Conservation (phyloP, 192 early-diverging fungal species). For the Rhizoclosmatium globosum region DNA sequence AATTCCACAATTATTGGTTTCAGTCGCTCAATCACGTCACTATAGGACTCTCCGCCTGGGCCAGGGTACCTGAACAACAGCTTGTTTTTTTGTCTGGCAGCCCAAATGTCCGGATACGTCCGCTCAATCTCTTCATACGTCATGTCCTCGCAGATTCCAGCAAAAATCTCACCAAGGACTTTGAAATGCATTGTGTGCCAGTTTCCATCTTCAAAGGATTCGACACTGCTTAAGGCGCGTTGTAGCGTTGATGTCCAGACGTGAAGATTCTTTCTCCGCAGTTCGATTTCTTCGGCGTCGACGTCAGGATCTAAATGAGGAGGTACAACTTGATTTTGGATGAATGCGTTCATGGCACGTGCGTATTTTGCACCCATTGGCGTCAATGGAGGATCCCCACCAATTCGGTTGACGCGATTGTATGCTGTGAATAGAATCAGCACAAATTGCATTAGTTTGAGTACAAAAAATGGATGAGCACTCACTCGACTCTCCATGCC, state of each 20-base stretch:
- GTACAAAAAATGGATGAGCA: neutral
- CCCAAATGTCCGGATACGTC: constrained; percentile 82
- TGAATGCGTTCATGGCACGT: constrained; percentile 79
- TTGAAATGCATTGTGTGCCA: constrained; percentile 78
- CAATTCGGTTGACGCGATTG: constrained; percentile 85
- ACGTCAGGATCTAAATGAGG: neutral
- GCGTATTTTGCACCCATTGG: constrained; percentile 75
- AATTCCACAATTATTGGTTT: constrained; percentile 94
- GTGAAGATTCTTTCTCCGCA: constrained; percentile 36
- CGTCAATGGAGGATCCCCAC: constrained; percentile 86
- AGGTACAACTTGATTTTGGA: constrained; percentile 44
- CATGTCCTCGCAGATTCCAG: constrained; percentile 70
- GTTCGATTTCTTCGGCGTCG: constrained; percentile 21
- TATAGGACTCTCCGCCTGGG: constrained; percentile 92
- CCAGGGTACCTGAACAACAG: constrained; percentile 95
- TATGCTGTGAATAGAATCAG: constrained; percentile 62
- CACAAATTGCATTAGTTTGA: neutral
- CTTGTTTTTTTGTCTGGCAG: constrained; percentile 84
- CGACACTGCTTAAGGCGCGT: constrained; percentile 86
- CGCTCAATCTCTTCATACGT: constrained; percentile 78
- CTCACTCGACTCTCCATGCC: constrained; percentile 85
- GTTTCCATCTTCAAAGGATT: constrained; percentile 76
- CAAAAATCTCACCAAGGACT: constrained; percentile 93
- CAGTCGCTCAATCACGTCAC: constrained; percentile 92
- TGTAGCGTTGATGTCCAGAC: constrained; percentile 92